phyloP scores from a whole-genome alignment of 176 grass and related monocot species.

The Oryza nivara region DNA sequence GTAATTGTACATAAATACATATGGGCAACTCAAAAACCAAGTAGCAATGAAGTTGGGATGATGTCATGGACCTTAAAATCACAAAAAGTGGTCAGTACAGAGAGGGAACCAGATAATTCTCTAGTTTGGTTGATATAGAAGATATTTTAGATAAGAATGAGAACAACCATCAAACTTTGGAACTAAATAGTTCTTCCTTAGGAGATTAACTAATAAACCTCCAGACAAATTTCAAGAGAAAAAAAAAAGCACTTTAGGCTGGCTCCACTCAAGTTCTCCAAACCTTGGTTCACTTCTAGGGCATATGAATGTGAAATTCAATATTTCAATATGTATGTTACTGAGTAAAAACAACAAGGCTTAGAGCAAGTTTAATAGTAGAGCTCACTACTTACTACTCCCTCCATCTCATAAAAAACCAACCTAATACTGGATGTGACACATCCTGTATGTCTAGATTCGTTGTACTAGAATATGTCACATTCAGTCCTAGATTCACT shows the following conservation, averaged over 20 bases:
- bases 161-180: neutral
- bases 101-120: constrained; percentile 8
- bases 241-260: neutral
- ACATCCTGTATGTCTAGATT: too few relatives aligned
- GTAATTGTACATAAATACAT: constrained; percentile 7
- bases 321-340: neutral
- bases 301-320: neutral
- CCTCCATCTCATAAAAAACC: too few relatives aligned
- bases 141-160: neutral
- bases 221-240: neutral
- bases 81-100: neutral
- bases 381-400: too few relatives aligned
- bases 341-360: too few relatives aligned
- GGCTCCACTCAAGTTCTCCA: neutral
- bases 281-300: neutral
- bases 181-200: neutral
- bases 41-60: neutral
- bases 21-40: constrained; percentile 13
- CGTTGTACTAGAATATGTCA: too few relatives aligned
- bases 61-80: constrained; percentile 2
- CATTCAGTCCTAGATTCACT: too few relatives aligned
- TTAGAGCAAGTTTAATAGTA: too few relatives aligned
- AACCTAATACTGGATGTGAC: too few relatives aligned
- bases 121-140: neutral
- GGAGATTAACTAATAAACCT: neutral